A percentile compares a stretch with the other conserved stretches of the same genome.
Conservation (phyloP, 495 filamentous ascomycete species). For the Podospora pseudopauciseta region DNA sequence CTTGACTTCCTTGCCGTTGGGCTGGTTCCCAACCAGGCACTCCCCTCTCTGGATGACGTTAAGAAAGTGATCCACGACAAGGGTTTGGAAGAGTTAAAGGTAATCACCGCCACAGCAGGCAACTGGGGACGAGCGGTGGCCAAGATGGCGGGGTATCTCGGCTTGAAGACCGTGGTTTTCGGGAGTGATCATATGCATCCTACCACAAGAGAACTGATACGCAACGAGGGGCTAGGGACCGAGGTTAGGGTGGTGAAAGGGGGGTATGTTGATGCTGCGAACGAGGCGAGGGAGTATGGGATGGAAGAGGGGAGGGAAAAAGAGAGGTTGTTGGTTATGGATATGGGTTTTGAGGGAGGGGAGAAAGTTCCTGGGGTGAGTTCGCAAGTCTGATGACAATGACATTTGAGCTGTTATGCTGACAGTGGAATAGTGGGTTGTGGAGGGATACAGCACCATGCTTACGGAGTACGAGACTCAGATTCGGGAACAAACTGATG, state of each 20-base stretch:
- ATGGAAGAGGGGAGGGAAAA: constrained; percentile 15
- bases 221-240: constrained; percentile 55
- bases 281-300: constrained; percentile 38
- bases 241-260: constrained; percentile 43
- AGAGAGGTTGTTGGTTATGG: constrained; percentile 58
- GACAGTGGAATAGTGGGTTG: constrained; percentile 52
- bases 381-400: neutral
- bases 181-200: constrained; percentile 54
- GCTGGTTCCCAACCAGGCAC: neutral
- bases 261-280: constrained; percentile 59
- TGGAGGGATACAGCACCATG: constrained; percentile 70
- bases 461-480: constrained; percentile 59
- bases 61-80: neutral
- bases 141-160: constrained; percentile 57
- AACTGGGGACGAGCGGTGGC: constrained; percentile 72
- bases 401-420: neutral
- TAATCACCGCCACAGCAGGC: constrained; percentile 59
- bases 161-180: constrained; percentile 49
- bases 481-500: constrained; percentile 27
- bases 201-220: constrained; percentile 51
- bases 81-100: constrained; percentile 27
- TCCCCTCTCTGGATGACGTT: neutral
- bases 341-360: constrained; percentile 60
- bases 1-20: constrained; percentile 30
- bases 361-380: constrained; percentile 54